Evolutionary conservation across 139 green algal species (phyloP), one percentile per base, ranked within the genome.

Genomic region (Raphidocelis subcapitata): DNA sequence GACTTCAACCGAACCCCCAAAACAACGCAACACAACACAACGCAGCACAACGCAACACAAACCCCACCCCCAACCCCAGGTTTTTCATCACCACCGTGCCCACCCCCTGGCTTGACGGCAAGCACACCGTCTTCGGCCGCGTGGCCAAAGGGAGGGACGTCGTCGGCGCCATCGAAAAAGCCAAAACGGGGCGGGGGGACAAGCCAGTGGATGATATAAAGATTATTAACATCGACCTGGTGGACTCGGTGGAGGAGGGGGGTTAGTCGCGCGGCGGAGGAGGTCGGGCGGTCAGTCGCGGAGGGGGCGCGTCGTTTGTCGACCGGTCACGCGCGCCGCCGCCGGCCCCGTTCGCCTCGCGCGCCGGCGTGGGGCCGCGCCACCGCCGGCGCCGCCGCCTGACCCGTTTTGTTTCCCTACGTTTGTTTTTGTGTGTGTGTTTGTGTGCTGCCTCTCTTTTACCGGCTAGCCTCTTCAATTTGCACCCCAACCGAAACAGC

Each of bases 61-160:
- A 65, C 5, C 62, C 77, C 31, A 60, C n/a, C 65, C 79, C 74
- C 29, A 81, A 81, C 63, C 71, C 59, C 69, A 69, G 41, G 71
- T 97, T 97, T 73, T 98, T 97, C 76, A 90, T 98, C 71, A 97
- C 91, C 24, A 96, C 88, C 0, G 90, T 95, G 44, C 84, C 94
- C 29, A 95, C 91, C 2, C 93, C 93, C 18, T 97, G 92, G 86
- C 72, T 93, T 29, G 86, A 94, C 72, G 84, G 83, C 70, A 92
- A 93, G 84, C 87, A 93, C 78, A 90, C 87, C 0, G 86, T 93
- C 28, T 93, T 93, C 68, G 88, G 89, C 20, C 73, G 86, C 31
- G 92, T 95, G 21, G 75, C 91, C 1, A 93, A 93, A 65, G 94
- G 94, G 44, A 93, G 92, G 85, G 93, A 98, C 73, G 95, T 98